Conservation (phyloP, 2,329 filamentous ascomycete species). For the Magnaporthales sp. region DNA sequence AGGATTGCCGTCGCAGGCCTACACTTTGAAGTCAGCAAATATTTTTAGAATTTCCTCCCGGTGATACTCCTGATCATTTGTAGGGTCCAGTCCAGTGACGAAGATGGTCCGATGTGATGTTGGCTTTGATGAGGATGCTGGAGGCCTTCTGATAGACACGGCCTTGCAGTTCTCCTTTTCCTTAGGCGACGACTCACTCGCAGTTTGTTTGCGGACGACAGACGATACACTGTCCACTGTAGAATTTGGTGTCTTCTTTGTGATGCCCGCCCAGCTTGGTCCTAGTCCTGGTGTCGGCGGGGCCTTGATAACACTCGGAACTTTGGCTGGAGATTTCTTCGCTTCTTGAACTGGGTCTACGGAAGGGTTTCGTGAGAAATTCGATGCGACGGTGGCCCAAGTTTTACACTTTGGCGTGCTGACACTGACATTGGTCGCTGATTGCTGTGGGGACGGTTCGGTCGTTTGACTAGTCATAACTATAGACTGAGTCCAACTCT, state of each 20-base stretch:
- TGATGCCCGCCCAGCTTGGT: background rate
- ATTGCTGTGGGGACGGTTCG: background rate
- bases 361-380: background rate
- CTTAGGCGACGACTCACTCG: background rate
- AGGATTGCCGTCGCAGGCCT: background rate
- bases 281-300: background rate
- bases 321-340: background rate
- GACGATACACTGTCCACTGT: background rate
- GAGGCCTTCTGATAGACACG: background rate
- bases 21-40: background rate
- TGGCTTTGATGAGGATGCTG: background rate
- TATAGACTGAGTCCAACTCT: background rate
- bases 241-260: background rate
- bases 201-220: background rate
- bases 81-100: background rate
- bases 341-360: background rate
- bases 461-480: background rate
- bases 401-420: background rate
- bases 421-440: background rate
- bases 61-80: background rate
- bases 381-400: background rate
- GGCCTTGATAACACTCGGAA: background rate
- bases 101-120: background rate
- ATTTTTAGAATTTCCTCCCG: background rate
- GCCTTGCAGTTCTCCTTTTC: background rate